A percentile compares a stretch with the other conserved stretches of the same genome.
Conservation (phyloP, 2,329 filamentous ascomycete species). For the Penicillium sp. region DNA sequence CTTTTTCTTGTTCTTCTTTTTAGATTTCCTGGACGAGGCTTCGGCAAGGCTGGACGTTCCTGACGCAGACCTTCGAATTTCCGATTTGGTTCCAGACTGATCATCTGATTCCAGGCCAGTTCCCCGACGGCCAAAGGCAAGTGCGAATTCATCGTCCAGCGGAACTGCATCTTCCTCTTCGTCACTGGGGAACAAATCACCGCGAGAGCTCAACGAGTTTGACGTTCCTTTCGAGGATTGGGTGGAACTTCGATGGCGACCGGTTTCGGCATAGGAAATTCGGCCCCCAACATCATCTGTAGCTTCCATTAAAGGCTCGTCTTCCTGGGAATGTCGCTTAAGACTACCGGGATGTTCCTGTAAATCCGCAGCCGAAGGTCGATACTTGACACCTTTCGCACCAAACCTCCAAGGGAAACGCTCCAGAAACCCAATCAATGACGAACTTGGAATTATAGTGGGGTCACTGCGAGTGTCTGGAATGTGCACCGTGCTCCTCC, state of each 20-base stretch:
- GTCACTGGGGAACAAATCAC: constrained; percentile 89
- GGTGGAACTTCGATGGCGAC: constrained; percentile 73
- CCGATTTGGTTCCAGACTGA: constrained; percentile 67
- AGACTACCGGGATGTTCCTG: constrained; percentile 78
- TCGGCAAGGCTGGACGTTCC: constrained; percentile 52
- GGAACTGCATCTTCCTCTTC: constrained; percentile 94
- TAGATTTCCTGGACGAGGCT: constrained; percentile 51
- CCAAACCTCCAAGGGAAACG: constrained; percentile 84
- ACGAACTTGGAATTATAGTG: constrained; percentile 86
- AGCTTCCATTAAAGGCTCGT: constrained; percentile 72
- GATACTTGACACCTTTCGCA: constrained; percentile 77
- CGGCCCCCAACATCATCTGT: constrained; percentile 51
- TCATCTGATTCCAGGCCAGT: constrained; percentile 66
- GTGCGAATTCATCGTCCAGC: constrained; percentile 87
- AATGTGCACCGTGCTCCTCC: constrained; percentile 59
- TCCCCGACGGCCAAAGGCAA: constrained; percentile 75
- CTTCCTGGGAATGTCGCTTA: constrained; percentile 57
- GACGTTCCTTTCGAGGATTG: constrained; percentile 78
- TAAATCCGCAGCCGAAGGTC: constrained; percentile 86
- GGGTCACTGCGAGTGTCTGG: constrained; percentile 67
- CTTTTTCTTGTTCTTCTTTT: constrained; percentile 40
- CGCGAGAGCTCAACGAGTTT: constrained; percentile 83
- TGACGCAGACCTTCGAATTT: constrained; percentile 45
- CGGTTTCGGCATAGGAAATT: constrained; percentile 19
- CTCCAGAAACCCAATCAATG: constrained; percentile 81